phyloP scores from a whole-genome alignment of 352 stramenopile species.

The Globisporangium barbulae region DNA sequence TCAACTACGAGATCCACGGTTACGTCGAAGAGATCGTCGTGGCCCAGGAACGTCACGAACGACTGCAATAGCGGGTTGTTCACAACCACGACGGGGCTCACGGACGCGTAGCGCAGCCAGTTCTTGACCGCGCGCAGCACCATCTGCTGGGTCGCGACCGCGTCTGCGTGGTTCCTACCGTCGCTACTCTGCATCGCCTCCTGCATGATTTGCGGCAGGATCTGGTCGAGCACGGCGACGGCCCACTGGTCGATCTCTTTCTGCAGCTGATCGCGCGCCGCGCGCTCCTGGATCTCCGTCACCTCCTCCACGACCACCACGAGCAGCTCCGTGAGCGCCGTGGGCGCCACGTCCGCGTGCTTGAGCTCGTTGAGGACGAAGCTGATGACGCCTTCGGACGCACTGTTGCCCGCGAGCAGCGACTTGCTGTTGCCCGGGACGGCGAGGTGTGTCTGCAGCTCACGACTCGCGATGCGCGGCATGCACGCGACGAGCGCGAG shows the following conservation, averaged over 20 bases:
- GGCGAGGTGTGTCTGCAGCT: slow-evolving; percentile 26
- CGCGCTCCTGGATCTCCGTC: slow-evolving; percentile 46
- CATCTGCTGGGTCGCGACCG: slow-evolving; percentile 43
- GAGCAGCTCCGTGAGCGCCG: slow-evolving; percentile 52
- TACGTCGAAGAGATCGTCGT: slow-evolving; percentile 83
- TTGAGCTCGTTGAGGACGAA: slow-evolving; percentile 54
- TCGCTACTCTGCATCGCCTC: slow-evolving; percentile 34
- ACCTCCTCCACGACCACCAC: slow-evolving; percentile 72
- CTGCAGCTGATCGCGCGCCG: slow-evolving; percentile 45
- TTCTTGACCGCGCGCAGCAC: slow-evolving; percentile 56
- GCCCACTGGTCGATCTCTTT: slow-evolving; percentile 63
- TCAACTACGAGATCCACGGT: slow-evolving; percentile 82
- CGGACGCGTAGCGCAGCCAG: slow-evolving; percentile 60
- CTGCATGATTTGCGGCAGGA: slow-evolving; percentile 79
- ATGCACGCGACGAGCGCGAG: slow-evolving; percentile 64
- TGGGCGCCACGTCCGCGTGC: slow-evolving; percentile 27
- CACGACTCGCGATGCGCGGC: slow-evolving; percentile 36
- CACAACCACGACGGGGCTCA: slow-evolving; percentile 39
- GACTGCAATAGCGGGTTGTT: slow-evolving; percentile 71
- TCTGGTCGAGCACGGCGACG: slow-evolving; percentile 42
- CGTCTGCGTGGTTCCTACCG: slow-evolving; percentile 14
- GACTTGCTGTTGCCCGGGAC: slow-evolving; percentile 16
- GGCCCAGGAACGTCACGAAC: slow-evolving; percentile 51
- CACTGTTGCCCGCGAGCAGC: slow-evolving; percentile 3
- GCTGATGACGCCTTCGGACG: slow-evolving; percentile 35